Evolutionary conservation across 768 basidiomycete species (phyloP).

Genomic region (Butyriboletus loyo): DNA sequence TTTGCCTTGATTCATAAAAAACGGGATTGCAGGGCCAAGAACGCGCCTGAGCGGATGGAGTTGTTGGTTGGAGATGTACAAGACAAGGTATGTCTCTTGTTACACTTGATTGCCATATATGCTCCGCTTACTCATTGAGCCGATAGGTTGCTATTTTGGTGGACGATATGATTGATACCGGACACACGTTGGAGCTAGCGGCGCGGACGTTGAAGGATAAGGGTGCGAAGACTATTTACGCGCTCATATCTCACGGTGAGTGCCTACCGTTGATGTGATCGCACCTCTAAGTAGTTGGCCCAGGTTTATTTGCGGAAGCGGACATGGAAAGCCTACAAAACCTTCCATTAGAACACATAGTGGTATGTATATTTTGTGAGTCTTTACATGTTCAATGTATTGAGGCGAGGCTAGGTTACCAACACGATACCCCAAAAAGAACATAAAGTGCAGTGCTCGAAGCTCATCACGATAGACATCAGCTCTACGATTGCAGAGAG

Average conservation of each 20-base stretch:
- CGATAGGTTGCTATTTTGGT: conserved; percentile 85
- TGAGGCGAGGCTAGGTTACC: conserved; percentile 62
- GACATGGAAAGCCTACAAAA: conserved; percentile 64
- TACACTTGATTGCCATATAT: not conserved
- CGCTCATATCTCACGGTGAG: conserved; percentile 88
- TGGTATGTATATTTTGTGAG: conserved; percentile 48
- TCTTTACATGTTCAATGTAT: not conserved
- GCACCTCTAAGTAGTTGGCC: conserved; percentile 4
- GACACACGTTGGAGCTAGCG: conserved; percentile 83
- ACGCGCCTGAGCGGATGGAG: conserved; percentile 82
- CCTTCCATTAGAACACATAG: conserved; percentile 79
- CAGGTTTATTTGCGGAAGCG: conserved; percentile 78
- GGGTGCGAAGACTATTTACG: conserved; percentile 84
- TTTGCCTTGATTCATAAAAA: conserved; percentile 96
- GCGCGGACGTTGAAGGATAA: conserved; percentile 83
- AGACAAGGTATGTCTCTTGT: conserved; percentile 59
- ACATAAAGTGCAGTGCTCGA: conserved; percentile 59
- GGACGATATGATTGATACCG: conserved; percentile 99
- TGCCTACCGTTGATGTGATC: conserved; percentile 4
- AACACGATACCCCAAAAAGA: conserved; percentile 89
- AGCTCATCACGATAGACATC: conserved; percentile 88
- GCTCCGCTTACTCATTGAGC: conserved; percentile 7
- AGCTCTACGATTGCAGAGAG: conserved; percentile 92
- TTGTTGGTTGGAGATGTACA: conserved; percentile 91
- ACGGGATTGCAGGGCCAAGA: conserved; percentile 62